Evolutionary conservation across 768 basidiomycete genomes (phyloP), one percentile per base, ranked within the genome.

Genomic region (Gymnopilus junonius): DNA sequence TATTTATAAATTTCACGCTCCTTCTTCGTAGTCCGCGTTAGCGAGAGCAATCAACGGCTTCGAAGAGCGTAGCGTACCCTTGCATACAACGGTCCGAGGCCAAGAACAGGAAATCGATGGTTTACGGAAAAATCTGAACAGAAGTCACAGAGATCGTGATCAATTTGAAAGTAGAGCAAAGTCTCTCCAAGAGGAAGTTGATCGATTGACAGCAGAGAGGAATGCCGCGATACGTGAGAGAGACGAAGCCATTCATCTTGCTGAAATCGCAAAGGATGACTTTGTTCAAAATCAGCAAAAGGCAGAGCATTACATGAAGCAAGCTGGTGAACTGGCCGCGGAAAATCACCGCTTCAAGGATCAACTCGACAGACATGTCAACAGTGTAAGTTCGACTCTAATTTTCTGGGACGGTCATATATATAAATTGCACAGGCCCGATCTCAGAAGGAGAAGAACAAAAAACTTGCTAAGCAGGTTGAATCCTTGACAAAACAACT

Each of bases 31-130:
- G 82, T 58, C 61, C 3, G 59, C 64, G 45, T 66, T 84, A 7
- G 63, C 78, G n/a, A 63, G 70, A 42, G 78, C 80, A 3, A 64
- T 83, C 5, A 68, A 73, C 25, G 75, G 81, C 53, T 82, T 84
- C 65, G 76, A 74, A 37, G 67, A 75, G 20, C 78, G 81, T 7
- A 79, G 83, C 15, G 67, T 76, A 15, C 83, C 83, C 8, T 17
- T 79, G 1, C 82, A 80, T 58, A 66, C 63, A 29, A 69, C 64
- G 48, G 59, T 73, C 14, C 74, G 77, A 34, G 63, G 59, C 29
- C 77, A 79, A 58, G 60, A 69, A 4, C 63, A 68, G 27, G 70
- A 78, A 37, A 69, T 78, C 27, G 65, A 71, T 8, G 42, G 23
- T 11, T 51, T 79, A 14, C 68, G 65, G 29, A 46, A 58, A 17